Conservation (phyloP, 371 early-diverging fungal species). For the Apophysomyces sp. region DNA sequence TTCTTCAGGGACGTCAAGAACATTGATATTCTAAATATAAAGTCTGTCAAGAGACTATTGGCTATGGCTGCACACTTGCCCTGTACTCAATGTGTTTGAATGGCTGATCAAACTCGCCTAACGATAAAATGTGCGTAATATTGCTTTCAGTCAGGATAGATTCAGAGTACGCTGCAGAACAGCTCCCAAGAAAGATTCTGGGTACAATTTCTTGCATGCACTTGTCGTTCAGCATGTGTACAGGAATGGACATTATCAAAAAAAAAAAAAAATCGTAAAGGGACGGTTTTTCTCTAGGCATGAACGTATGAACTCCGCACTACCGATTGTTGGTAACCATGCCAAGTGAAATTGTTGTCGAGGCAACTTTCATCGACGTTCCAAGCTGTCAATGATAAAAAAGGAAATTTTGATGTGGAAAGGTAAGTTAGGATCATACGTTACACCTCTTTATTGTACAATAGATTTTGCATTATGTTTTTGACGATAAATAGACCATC, state of each 20-base stretch:
- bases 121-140: slow-evolving; percentile 63
- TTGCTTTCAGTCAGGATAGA: slow-evolving; percentile 36
- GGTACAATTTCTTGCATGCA: slow-evolving; percentile 43
- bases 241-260: neutral
- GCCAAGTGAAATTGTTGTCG: neutral
- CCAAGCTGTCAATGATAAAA: neutral
- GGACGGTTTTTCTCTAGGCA: neutral
- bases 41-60: neutral
- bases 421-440: neutral
- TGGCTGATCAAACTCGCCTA: slow-evolving; percentile 38
- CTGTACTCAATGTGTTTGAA: slow-evolving; percentile 30
- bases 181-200: slow-evolving; percentile 45
- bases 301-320: neutral
- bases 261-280: neutral
- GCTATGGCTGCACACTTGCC: slow-evolving; percentile 28
- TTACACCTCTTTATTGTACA: neutral
- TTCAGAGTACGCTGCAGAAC: slow-evolving; percentile 19
- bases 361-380: neutral
- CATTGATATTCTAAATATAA: slow-evolving; percentile 45
- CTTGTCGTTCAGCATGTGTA: neutral
- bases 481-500: neutral
- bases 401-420: neutral
- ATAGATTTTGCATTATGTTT: neutral
- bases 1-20: slow-evolving; percentile 64
- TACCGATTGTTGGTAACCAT: neutral